Conservation (phyloP, 768 basidiomycete genomes). For the Boletellus ananas region DNA sequence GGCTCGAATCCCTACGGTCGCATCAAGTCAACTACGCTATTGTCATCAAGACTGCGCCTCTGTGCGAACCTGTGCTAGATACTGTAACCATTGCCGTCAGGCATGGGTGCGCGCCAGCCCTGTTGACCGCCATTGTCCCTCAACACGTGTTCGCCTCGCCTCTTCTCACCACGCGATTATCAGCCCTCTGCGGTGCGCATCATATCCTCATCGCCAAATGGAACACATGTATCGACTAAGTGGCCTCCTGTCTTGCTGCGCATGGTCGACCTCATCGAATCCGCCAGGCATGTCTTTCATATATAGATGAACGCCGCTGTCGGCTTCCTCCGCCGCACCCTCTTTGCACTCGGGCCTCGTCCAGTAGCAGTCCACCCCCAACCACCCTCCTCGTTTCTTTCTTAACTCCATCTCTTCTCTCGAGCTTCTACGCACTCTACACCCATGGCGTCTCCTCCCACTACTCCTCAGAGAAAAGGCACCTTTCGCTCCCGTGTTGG, state of each 20-base stretch:
- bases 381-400: conserved; percentile 2
- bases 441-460: conserved; percentile 26
- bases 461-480: conserved; percentile 33
- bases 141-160: conserved; percentile 33
- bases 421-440: conserved; percentile 13
- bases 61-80: conserved; percentile 15
- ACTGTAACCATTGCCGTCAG: conserved; percentile 8
- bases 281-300: conserved; percentile 29
- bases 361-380: conserved; percentile 9
- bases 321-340: conserved; percentile 16
- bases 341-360: conserved; percentile 20
- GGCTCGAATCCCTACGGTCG: background rate
- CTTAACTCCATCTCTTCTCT: conserved; percentile 9
- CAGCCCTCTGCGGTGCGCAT: conserved; percentile 30
- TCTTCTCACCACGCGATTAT: conserved; percentile 33
- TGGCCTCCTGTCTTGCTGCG: conserved; percentile 23
- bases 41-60: conserved; percentile 1
- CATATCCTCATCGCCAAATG: conserved; percentile 26
- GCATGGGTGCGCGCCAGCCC: conserved; percentile 14
- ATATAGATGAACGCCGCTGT: conserved; percentile 27
- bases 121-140: background rate
- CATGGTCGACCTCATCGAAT: conserved; percentile 35
- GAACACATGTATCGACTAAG: conserved; percentile 13
- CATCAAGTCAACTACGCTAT: background rate
- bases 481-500: conserved; percentile 60